Base-by-base conservation (phyloP, 495 filamentous ascomycete species). In the Aspergillus incahuasiensis region DNA sequence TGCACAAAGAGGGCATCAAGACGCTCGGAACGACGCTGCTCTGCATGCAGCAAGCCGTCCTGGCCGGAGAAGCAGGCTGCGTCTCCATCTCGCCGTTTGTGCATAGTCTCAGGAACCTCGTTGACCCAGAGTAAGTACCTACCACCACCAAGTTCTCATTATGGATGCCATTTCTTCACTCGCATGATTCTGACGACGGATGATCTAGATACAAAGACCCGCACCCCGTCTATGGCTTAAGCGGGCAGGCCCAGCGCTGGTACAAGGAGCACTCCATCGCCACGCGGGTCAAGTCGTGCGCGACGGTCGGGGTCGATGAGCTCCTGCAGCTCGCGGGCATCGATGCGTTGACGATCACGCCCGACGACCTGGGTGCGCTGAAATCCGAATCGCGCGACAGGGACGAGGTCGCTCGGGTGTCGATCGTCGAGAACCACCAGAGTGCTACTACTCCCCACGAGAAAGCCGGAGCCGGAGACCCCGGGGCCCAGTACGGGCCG, bases 31-130 rank as follows among this genome's bases (percentile, higher is more conserved):
- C 54, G 0, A 49, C 54, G 32, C 45, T 56, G 1, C 49, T 56
- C 21, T 40, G 43, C 44, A 56, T 56, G 54, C 45, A 56, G 12
- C 54, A 56, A 32, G 54, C 45, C 2, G 24, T 56, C 0, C 22
- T 56, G 15, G 54, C 54, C 1, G 54, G 54, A 5, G 54, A 56
- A 20, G 54, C 24, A 9, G 54, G 54, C 11, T 56, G 54, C 32
- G 54, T 56, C 18, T 56, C 54, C 2, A 56, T 56, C 13, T 56
- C 54, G 0, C 54, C 54, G 4, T 56, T 56, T 25, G 32, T 56
- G 15, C 54, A 49, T 21, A 19, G 40, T 45, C 32, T 56, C 0
- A 49, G 34, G 32, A 35, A 12, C 15, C 11, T 48, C 15, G 22
- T 56, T 28, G 34, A 49, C 6, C 35, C 45, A 1, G 21, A 11